Evolutionary conservation across 805 yeast genomes (phyloP), one percentile per base, ranked within the genome.

Genomic region (Cyberlindnera nakhonratchasimensis): DNA sequence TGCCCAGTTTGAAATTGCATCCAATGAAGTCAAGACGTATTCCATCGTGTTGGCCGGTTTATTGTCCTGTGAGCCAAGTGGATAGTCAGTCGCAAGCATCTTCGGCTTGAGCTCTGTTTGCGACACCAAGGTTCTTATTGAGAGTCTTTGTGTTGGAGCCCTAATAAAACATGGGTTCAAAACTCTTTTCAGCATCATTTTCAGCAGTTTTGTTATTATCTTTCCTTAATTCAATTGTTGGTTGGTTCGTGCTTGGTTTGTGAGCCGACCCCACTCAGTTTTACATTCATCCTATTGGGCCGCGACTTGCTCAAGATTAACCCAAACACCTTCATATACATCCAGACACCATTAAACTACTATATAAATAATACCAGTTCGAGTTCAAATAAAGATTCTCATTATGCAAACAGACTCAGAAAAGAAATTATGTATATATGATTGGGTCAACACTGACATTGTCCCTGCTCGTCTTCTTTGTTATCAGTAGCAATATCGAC

Each of bases 1-100:
- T 2, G 91, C 95, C 96, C 96, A 86, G 69, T 82, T 82, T 51
- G 89, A 89, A 49, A 86, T 77, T 48, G 81, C 81, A 59, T 86
- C 96, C 55, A 86, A 68, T 17, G 90, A 77, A 14, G 95, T 86
- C 61, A 86, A 72, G 2, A 88, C 89, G 56, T 86, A 86, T 66
- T 86, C 96, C 48, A 85, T 65, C 11, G 84, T 80, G 52, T 71
- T 76, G 43, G 71, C 60, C 23, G 77, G 70, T 46, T 77, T 80
- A 25, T 34, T 40, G 18, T 48, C 54, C 16, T 41, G 46, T 2
- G 57, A 46, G 9, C 50, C 49, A 6, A 55, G 23, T 3, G 58
- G 59, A 21, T 29, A 46, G 22, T 53, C 42, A 5, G 58, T 53
- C 10, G 58, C 53, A 13, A 53, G 38, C 2, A 44, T 29, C 29